Conservation (phyloP, 768 basidiomycete species). For the Candolleomyces eurysporus region DNA sequence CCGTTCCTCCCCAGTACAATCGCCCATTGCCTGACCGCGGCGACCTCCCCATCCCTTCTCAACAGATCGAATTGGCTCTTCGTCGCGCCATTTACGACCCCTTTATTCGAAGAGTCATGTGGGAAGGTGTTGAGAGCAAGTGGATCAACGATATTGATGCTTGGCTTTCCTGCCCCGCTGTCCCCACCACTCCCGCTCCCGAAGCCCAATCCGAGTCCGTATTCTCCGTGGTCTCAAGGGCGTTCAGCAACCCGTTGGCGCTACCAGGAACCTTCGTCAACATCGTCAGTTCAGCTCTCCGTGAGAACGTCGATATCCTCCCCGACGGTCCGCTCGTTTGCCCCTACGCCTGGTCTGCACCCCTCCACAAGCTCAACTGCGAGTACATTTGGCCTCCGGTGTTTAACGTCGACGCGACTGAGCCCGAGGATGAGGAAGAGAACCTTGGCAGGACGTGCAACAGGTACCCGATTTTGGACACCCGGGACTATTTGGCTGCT, state of each 20-base stretch:
- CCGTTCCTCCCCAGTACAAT: constrained; percentile 73
- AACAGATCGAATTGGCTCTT: constrained; percentile 30
- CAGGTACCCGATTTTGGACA: neutral
- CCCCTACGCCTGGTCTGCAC: constrained; percentile 76
- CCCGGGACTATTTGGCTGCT: constrained; percentile 1
- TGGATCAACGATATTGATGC: constrained; percentile 2
- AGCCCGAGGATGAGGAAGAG: too few relatives aligned
- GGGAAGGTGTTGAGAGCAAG: constrained; percentile 8
- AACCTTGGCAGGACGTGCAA: neutral
- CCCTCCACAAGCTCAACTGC: constrained; percentile 79
- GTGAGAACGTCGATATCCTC: constrained; percentile 17
- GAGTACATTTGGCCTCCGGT: constrained; percentile 75
- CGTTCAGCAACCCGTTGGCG: neutral
- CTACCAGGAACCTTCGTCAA: neutral
- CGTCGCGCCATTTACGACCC: constrained; percentile 86
- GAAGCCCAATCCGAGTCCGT: neutral
- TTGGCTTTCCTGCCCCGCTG: constrained; percentile 7
- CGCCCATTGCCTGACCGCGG: constrained; percentile 63
- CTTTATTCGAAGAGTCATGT: constrained; percentile 49
- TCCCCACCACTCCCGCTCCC: neutral
- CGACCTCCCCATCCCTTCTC: neutral
- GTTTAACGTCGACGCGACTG: neutral
- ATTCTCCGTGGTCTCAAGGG: neutral
- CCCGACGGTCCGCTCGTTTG: constrained; percentile 48
- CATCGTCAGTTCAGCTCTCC: neutral